Base-by-base conservation (phyloP, 169 alveolate genomes). In the Besnoitia besnoiti region DNA sequence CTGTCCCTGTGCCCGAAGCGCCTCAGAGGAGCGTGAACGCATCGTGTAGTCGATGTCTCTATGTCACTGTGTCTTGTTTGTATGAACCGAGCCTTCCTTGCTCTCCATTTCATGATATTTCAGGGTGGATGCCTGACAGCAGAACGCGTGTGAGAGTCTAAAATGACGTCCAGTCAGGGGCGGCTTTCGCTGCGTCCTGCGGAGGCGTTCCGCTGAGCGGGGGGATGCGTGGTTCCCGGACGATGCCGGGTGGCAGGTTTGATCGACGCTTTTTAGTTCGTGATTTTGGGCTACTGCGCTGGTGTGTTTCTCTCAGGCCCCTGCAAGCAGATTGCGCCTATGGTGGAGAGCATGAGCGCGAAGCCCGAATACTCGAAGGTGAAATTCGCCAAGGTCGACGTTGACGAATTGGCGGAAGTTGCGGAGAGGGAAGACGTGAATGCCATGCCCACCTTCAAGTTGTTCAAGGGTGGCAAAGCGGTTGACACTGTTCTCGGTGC, bases 381-480 rank as follows among this genome's bases (percentile, higher is more conserved):
- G 35, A n/a, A 19, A 27, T 90, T 47, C 50, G 85, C 55, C 35
- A 59, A 90, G 85, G 90, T 90, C 33, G 90, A 90, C 75, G 93
- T 90, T 0, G 93, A 90, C 85, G 90, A 90, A 62, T 40, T 77
- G 62, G 79, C 90, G 16, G 92, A 61, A 27, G 59, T 85, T 12
- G 92, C 93, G 10, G 93, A 82, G 73, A 39, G 85, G 0, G 93
- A 92, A 51, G 91, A 92, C 8, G 73, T 92, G 37, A 37, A 33
- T 44, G 93, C 93, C 0, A 92, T 92, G 95, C 95, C 95, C 47
- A 92, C 95, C 2, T 92, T 92, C 89, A 88, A 79, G 50, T 33
- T 92, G 42, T 92, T 35, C 77, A 92, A 92, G 77, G 49, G 87
- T 47, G 95, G 95, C 37, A 73, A 59, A 21, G 46, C 35, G 5